Conservation (phyloP, 345 rosid species). For the Eucalyptus coolabah region DNA sequence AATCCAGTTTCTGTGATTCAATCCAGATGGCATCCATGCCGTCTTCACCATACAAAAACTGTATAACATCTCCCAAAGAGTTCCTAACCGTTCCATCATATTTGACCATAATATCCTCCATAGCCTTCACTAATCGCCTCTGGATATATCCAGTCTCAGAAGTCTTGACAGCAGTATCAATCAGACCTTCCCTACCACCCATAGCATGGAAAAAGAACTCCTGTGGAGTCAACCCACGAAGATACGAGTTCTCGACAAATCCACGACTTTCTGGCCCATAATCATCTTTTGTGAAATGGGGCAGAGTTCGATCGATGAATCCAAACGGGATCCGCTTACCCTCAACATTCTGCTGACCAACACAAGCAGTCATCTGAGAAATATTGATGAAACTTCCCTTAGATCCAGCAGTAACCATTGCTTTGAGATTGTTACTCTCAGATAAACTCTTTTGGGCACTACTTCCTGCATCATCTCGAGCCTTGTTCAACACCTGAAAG, state of each 20-base stretch:
- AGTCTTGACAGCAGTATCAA: conserved; percentile 97
- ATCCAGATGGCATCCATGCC: conserved; percentile 99
- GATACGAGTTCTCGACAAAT: conserved; percentile 96
- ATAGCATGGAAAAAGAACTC: conserved; percentile 99
- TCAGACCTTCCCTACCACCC: conserved; percentile 99
- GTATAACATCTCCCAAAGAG: conserved; percentile 93
- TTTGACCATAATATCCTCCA: conserved; percentile 99
- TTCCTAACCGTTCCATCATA: conserved; percentile 98
- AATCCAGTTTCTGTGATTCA: conserved; percentile 87
- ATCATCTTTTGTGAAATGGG: conserved; percentile 94
- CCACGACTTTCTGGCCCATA: conserved; percentile 98
- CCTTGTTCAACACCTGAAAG: conserved; percentile 75
- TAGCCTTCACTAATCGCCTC: conserved; percentile 97
- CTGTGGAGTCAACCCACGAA: conserved; percentile 96
- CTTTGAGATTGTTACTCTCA: conserved; percentile 95
- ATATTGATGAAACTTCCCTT: conserved; percentile 98
- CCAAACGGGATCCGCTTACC: conserved; percentile 97
- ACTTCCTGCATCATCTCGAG: conserved; percentile 98
- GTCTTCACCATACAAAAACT: conserved; percentile 97
- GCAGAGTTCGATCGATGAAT: conserved; percentile 77
- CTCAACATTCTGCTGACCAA: conserved; percentile 99
- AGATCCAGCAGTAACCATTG: conserved; percentile 99
- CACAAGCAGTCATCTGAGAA: conserved; percentile 99
- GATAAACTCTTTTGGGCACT: conserved; percentile 96
- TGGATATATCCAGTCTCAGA: conserved; percentile 99